Evolutionary conservation across 108 stramenopile species (phyloP).

Genomic region (Fragilaria crotonensis): DNA sequence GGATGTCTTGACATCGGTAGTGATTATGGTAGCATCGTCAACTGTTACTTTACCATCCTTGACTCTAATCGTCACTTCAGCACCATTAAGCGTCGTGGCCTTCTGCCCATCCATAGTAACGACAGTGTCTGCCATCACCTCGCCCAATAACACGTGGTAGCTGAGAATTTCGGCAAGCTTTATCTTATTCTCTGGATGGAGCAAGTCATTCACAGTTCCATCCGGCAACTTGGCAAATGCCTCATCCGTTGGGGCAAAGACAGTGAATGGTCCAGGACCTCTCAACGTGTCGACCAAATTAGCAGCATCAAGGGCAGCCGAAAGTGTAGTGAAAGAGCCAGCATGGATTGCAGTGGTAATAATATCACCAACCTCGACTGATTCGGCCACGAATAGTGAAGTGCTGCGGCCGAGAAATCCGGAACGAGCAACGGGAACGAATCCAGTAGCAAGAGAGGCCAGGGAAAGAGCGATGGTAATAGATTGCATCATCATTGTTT

Average conservation of each 20-base stretch:
- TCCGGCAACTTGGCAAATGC: constrained; percentile 11
- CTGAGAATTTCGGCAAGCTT: constrained; percentile 5
- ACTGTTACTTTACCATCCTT: neutral
- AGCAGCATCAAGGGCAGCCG: constrained; percentile 15
- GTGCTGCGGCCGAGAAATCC: no score
- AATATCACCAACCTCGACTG: no score
- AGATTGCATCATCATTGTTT: no score
- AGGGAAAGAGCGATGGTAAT: no score
- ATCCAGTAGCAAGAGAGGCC: no score
- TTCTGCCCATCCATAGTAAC: constrained; percentile 3
- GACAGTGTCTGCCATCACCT: constrained; percentile 10
- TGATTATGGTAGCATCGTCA: constrained; percentile 1
- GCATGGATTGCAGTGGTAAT: no score
- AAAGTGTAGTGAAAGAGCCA: constrained; percentile 32
- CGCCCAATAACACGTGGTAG: no score
- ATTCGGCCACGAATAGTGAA: no score
- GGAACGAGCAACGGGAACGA: no score
- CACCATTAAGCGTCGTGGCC: neutral
- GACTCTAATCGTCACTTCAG: neutral
- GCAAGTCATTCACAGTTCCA: constrained; percentile 4
- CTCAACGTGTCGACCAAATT: no score
- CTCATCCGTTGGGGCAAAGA: constrained; percentile 19
- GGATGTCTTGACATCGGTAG: neutral
- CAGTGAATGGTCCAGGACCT: no score
- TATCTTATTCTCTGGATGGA: constrained; percentile 1